These are phyloP conservation scores for Neoboletus magnificus DNA, from an alignment of 768 basidiomycete genomes.

Conservation along the genomic window DNA sequence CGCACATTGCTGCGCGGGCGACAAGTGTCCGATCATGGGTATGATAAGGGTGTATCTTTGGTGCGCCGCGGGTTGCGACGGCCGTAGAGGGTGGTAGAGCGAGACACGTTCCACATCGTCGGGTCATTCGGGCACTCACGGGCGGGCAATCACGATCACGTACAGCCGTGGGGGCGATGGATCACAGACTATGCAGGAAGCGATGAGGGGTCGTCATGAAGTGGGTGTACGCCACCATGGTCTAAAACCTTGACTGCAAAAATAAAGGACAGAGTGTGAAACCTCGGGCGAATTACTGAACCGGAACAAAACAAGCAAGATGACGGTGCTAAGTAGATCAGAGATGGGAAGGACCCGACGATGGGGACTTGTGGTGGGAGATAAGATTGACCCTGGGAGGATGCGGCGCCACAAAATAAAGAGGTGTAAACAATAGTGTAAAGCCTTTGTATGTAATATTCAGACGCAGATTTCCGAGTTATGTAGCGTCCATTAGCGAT, in stretches of 20 bases:
- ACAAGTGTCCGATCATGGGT: conserved; percentile 1
- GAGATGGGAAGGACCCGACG: conserved; percentile 9
- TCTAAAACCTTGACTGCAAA: conserved; percentile 16
- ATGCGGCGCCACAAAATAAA: conserved; percentile 25
- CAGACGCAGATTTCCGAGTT: conserved; percentile 27
- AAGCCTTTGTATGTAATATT: conserved; percentile 27
- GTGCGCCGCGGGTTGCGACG: conserved; percentile 18
- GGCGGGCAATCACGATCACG: conserved; percentile 15
- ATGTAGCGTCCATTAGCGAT: conserved; percentile 25
- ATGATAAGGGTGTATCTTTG: conserved; percentile 4
- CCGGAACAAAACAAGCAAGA: neutral
- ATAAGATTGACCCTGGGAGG: conserved; percentile 33
- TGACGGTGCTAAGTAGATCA: conserved; percentile 3
- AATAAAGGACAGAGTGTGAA: conserved; percentile 1
- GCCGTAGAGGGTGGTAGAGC: conserved; percentile 13
- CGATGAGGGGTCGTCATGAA: neutral
- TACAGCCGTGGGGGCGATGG: conserved; percentile 20
- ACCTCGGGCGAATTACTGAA: neutral
- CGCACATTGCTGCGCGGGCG: conserved; percentile 11
- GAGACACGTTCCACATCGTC: conserved; percentile 21
- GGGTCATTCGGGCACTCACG: conserved; percentile 11
- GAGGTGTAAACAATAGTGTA: conserved; percentile 15
- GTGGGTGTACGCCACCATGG: neutral
- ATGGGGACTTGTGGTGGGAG: conserved; percentile 20
- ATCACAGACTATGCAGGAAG: conserved; percentile 1